Evolutionary conservation across 495 filamentous ascomycete species (phyloP).

Genomic region (Tetracladium setigerum): DNA sequence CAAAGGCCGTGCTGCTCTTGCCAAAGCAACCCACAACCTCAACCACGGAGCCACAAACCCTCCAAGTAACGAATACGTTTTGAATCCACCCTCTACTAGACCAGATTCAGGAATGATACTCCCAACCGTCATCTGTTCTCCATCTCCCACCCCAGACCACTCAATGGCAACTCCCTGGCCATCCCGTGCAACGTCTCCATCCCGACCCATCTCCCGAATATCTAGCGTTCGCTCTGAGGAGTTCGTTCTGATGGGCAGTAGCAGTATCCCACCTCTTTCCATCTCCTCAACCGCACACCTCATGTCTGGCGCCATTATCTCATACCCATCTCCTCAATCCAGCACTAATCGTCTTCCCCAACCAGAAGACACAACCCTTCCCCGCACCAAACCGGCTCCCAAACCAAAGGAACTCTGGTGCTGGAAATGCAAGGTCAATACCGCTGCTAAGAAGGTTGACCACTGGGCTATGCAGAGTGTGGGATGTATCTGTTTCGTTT

Average conservation of each 20-base stretch:
- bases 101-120: too few species aligned
- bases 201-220: conserved; percentile 1
- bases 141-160: not conserved
- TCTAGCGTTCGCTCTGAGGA: not conserved
- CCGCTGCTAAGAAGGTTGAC: conserved; percentile 4
- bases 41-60: not conserved
- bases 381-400: not conserved
- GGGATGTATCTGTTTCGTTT: conserved; percentile 16
- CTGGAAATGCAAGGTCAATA: conserved; percentile 18
- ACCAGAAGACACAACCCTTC: not conserved
- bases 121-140: not conserved
- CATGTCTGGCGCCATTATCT: not conserved
- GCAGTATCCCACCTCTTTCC: not conserved
- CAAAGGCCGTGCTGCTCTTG: not conserved
- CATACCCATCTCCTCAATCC: not conserved
- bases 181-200: not conserved
- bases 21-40: not conserved
- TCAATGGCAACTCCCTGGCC: not conserved
- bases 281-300: not conserved
- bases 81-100: too few species aligned
- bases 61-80: conserved; percentile 6
- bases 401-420: conserved; percentile 2
- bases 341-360: not conserved
- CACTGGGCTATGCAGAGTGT: conserved; percentile 4
- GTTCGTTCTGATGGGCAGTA: not conserved